These are phyloP conservation scores for Triglochin maritima DNA, from an alignment of 106 monocot genomes.

Conservation along the genomic window DNA sequence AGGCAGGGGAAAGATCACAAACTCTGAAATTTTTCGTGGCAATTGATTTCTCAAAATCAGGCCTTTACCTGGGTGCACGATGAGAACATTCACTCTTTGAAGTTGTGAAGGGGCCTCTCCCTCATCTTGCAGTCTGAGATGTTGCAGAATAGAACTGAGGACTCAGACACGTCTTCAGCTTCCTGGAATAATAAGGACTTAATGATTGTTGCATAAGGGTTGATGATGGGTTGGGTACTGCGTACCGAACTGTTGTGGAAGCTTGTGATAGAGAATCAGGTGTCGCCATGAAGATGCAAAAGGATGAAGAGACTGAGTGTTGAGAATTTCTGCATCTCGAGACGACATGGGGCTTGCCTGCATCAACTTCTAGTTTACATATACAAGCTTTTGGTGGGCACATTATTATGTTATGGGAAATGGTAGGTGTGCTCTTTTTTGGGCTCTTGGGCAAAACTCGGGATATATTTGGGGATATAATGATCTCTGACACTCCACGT, in stretches of 20 bases:
- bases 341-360: constrained; percentile 32
- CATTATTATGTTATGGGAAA: too few species aligned
- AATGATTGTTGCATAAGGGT: constrained; percentile 34
- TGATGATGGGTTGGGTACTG: constrained; percentile 37
- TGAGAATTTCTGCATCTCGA: constrained; percentile 16
- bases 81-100: constrained; percentile 50
- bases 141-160: constrained; percentile 47
- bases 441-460: too few species aligned
- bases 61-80: constrained; percentile 79
- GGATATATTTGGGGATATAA: too few species aligned
- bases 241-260: constrained; percentile 34
- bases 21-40: constrained; percentile 17
- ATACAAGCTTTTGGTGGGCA: too few species aligned
- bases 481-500: too few species aligned
- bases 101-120: constrained; percentile 44
- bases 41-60: constrained; percentile 38
- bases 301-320: constrained; percentile 24
- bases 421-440: too few species aligned
- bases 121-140: constrained; percentile 39
- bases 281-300: constrained; percentile 26
- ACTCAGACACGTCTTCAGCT: constrained; percentile 25
- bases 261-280: constrained; percentile 45
- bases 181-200: constrained; percentile 22
- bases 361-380: constrained; percentile 40
- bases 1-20: neutral